Evolutionary conservation across 1,139 yeast genomes (phyloP).

Genomic region (Taiozyma sp.): DNA sequence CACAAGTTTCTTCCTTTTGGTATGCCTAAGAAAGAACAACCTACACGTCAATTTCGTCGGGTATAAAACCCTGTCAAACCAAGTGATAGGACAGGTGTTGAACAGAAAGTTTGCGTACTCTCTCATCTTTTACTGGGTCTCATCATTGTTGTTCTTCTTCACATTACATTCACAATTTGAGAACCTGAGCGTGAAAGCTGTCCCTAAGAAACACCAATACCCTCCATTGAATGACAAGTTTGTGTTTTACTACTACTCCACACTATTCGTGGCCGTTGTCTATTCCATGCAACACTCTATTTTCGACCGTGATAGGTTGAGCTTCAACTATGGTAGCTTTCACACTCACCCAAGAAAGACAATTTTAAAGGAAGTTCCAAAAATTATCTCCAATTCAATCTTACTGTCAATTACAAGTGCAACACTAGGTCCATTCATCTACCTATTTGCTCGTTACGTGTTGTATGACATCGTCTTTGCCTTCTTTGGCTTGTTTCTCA

Average conservation of each 20-base stretch:
- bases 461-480: slow-evolving; percentile 38
- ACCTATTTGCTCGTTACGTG: slow-evolving; percentile 37
- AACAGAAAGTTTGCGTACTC: slow-evolving; percentile 37
- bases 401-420: slow-evolving; percentile 31
- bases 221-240: slow-evolving; percentile 61
- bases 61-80: slow-evolving; percentile 46
- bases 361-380: slow-evolving; percentile 29
- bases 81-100: slow-evolving; percentile 42
- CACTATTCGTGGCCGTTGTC: slow-evolving; percentile 36
- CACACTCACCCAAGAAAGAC: slow-evolving; percentile 34
- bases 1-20: slow-evolving; percentile 36
- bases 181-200: slow-evolving; percentile 22
- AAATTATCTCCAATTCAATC: slow-evolving; percentile 34
- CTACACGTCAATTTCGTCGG: slow-evolving; percentile 48
- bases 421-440: slow-evolving; percentile 41
- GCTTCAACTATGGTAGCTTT: slow-evolving; percentile 36
- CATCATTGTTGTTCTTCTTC: slow-evolving; percentile 34
- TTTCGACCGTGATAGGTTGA: slow-evolving; percentile 57
- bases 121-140: slow-evolving; percentile 34
- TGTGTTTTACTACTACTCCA: slow-evolving; percentile 46
- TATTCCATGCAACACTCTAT: slow-evolving; percentile 53
- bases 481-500: slow-evolving; percentile 25
- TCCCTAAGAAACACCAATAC: slow-evolving; percentile 43
- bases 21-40: slow-evolving; percentile 44
- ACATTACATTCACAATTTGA: slow-evolving; percentile 29